A percentile compares a stretch with the other conserved stretches of the same genome.
Evolutionary conservation across 306 rosid species (phyloP).

Genomic region (Pyrus pyrifolia): DNA sequence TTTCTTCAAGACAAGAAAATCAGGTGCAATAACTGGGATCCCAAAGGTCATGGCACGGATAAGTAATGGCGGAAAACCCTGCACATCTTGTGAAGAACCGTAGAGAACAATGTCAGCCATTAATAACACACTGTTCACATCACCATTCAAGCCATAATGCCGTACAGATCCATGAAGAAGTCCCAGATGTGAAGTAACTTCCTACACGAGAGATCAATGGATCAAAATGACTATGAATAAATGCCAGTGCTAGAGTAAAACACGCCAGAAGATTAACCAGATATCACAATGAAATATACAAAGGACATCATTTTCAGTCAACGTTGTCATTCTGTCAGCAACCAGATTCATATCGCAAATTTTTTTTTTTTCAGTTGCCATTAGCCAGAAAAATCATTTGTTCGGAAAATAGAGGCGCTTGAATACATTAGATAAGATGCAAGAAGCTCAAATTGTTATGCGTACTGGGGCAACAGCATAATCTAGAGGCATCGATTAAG

Average conservation of each 20-base stretch:
- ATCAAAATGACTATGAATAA: constrained; percentile 22
- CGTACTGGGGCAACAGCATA: neutral
- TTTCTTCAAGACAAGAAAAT: constrained; percentile 63
- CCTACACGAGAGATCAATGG: constrained; percentile 48
- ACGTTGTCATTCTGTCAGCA: neutral
- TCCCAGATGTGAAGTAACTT: constrained; percentile 78
- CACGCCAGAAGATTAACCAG: constrained; percentile 6
- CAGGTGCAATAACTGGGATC: constrained; percentile 79
- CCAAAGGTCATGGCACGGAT: constrained; percentile 83
- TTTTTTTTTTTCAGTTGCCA: neutral
- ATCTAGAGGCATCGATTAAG: constrained; percentile 11
- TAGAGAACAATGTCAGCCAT: constrained; percentile 92
- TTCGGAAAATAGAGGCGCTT: neutral
- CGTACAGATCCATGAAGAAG: constrained; percentile 68
- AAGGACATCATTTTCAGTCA: neutral
- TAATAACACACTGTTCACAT: constrained; percentile 57
- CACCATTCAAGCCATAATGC: constrained; percentile 74
- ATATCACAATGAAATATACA: neutral
- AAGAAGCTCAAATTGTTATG: neutral
- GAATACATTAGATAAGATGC: neutral
- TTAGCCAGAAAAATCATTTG: neutral
- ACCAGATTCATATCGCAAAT: neutral
- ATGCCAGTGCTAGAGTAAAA: constrained; percentile 8
- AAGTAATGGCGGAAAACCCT: constrained; percentile 87
- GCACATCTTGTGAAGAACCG: constrained; percentile 86